phyloP scores from a whole-genome alignment of 192 early-diverging fungal species.

The Funneliformis mosseae region DNA sequence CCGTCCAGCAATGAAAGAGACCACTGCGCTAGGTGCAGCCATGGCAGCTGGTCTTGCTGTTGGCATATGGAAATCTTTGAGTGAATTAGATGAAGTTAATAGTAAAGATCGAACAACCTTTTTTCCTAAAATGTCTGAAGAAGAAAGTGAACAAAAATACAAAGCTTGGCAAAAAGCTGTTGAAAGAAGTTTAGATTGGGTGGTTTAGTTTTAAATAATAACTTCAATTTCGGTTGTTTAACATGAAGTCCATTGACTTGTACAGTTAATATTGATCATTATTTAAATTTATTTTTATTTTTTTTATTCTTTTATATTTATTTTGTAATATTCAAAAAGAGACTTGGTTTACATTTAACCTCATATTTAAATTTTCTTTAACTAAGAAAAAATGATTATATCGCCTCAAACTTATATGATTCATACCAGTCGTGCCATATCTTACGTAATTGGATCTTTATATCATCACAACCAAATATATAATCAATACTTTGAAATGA shows the following conservation, averaged over 20 bases:
- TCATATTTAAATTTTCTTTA: neutral
- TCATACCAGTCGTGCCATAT: slow-evolving; percentile 7
- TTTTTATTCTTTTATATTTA: too few relatives aligned
- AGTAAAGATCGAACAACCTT: slow-evolving; percentile 50
- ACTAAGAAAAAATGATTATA: neutral
- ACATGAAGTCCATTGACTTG: too few relatives aligned
- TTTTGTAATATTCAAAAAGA: too few relatives aligned
- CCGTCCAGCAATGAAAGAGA: slow-evolving; percentile 87
- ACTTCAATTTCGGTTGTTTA: too few relatives aligned
- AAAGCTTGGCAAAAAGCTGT: slow-evolving; percentile 78
- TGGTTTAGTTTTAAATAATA: slow-evolving; percentile 5
- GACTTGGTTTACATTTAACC: too few relatives aligned
- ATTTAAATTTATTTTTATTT: too few relatives aligned
- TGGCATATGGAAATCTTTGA: slow-evolving; percentile 56
- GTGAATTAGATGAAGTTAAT: slow-evolving; percentile 59
- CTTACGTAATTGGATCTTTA: slow-evolving; percentile 27
- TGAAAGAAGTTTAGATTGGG: slow-evolving; percentile 66
- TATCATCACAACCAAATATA: slow-evolving; percentile 44
- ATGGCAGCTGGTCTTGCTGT: slow-evolving; percentile 72
- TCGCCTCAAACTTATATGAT: neutral
- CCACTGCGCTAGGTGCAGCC: slow-evolving; percentile 90
- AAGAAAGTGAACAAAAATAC: slow-evolving; percentile 65
- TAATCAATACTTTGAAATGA: slow-evolving; percentile 46
- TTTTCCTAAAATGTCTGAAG: slow-evolving; percentile 47
- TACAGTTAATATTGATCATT: too few relatives aligned